phyloP scores from a whole-genome alignment of 805 yeast genomes.

The Metschnikowia gelsemii region DNA sequence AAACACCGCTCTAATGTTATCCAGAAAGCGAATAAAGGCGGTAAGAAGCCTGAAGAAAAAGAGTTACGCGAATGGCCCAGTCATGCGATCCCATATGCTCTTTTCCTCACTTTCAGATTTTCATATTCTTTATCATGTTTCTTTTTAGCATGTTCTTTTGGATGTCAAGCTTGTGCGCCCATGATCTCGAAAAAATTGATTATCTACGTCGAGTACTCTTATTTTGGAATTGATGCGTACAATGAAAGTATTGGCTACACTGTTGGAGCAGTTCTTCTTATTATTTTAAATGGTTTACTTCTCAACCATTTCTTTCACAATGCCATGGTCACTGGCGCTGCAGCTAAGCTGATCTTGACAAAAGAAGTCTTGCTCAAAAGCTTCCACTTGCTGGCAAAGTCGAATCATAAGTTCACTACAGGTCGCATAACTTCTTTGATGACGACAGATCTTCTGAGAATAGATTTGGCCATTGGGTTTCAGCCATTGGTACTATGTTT shows the following conservation, averaged over 20 bases:
- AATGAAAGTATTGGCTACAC: slow-evolving; percentile 45
- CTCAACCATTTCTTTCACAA: slow-evolving; percentile 65
- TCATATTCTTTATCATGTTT: slow-evolving; percentile 27
- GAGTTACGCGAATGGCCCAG: slow-evolving; percentile 31
- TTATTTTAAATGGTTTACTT: slow-evolving; percentile 30
- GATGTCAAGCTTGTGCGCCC: slow-evolving; percentile 32
- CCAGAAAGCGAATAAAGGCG: neutral
- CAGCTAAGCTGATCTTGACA: slow-evolving; percentile 66
- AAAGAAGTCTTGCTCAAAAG: slow-evolving; percentile 71
- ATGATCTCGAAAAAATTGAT: slow-evolving; percentile 39
- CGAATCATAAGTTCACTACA: slow-evolving; percentile 60
- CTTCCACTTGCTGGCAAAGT: slow-evolving; percentile 54
- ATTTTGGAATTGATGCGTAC: slow-evolving; percentile 24
- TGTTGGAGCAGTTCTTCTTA: slow-evolving; percentile 35
- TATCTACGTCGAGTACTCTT: slow-evolving; percentile 30
- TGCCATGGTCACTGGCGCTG: slow-evolving; percentile 65
- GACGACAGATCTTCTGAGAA: slow-evolving; percentile 78
- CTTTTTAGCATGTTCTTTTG: slow-evolving; percentile 26
- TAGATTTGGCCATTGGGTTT: slow-evolving; percentile 73
- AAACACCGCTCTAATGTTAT: slow-evolving; percentile 24
- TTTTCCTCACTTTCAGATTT: slow-evolving; percentile 31
- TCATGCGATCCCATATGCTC: slow-evolving; percentile 23
- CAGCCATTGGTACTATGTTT: slow-evolving; percentile 63
- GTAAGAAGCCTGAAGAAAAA: slow-evolving; percentile 15
- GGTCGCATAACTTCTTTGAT: slow-evolving; percentile 74